Conservation (phyloP, 768 basidiomycete species). For the Macrolepiota fuliginosa region DNA sequence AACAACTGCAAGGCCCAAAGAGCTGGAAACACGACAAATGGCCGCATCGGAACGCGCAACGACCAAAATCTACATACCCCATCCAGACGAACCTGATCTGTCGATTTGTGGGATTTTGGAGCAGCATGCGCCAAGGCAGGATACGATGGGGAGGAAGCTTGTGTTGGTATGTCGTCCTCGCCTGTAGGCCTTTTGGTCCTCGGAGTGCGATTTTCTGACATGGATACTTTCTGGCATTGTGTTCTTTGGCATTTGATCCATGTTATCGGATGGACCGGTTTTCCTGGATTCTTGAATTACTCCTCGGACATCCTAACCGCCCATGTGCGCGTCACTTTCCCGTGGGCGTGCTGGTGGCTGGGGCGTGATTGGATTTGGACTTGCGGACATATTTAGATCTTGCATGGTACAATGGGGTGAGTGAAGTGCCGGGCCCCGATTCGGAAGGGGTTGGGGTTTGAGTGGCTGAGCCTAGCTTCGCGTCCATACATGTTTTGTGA, state of each 20-base stretch:
- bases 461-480: background rate
- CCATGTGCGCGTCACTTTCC: too few species aligned
- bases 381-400: conserved; percentile 44
- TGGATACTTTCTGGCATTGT: background rate
- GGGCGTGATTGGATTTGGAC: background rate
- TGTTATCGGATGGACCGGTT: too few species aligned
- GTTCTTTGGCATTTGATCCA: too few species aligned
- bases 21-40: conserved; percentile 18
- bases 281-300: too few species aligned
- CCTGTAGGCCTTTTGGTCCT: background rate
- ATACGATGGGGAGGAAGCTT: conserved; percentile 58
- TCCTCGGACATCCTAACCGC: background rate
- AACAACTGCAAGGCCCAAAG: background rate
- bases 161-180: conserved; percentile 52
- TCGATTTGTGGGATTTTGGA: conserved; percentile 60
- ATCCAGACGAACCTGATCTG: conserved; percentile 39
- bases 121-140: conserved; percentile 46
- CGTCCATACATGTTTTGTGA: background rate
- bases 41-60: conserved; percentile 27
- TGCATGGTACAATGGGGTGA: conserved; percentile 81
- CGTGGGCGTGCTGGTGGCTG: too few species aligned
- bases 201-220: conserved; percentile 4
- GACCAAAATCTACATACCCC: conserved; percentile 53
- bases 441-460: background rate
- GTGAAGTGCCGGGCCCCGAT: conserved; percentile 23